Evolutionary conservation across 2,329 filamentous ascomycete species (phyloP).

Genomic region (Pseudogymnoascus verrucosus): DNA sequence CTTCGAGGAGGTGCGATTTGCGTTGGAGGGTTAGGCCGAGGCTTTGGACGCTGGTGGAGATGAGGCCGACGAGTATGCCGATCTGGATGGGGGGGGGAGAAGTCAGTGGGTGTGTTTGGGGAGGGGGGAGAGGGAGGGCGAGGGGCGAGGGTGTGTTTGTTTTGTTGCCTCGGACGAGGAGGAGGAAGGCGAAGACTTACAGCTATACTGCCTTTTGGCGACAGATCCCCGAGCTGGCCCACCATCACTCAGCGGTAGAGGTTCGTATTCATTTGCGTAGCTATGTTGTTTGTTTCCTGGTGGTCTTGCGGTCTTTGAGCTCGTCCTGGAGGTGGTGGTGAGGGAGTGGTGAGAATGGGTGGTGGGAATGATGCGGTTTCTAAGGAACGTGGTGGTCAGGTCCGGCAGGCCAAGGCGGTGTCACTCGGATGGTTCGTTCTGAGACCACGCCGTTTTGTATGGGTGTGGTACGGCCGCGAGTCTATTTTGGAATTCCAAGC

Average conservation of each 20-base stretch:
- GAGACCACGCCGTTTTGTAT: conserved; percentile 1
- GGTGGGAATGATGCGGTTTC: not conserved
- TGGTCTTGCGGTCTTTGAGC: not conserved
- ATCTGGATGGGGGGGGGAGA: conserved; percentile 46
- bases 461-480: not conserved
- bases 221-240: conserved; percentile 67
- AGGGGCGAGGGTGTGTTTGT: not conserved
- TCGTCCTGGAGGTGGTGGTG: not conserved
- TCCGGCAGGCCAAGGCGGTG: not conserved
- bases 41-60: conserved; percentile 92
- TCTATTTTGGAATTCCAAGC: not conserved
- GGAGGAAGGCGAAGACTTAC: conserved; percentile 39
- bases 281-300: not conserved
- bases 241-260: conserved; percentile 36
- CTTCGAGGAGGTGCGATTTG: conserved; percentile 96
- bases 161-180: not conserved
- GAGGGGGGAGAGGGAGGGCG: not conserved
- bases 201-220: conserved; percentile 69
- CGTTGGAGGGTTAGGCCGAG: conserved; percentile 91
- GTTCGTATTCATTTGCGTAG: conserved; percentile 1
- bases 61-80: conserved; percentile 83
- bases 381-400: not conserved
- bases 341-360: not conserved
- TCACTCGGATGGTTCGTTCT: conserved; percentile 4
- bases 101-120: conserved; percentile 16